Evolutionary conservation across 495 filamentous ascomycete species (phyloP), one percentile per base, ranked within the genome.

Genomic region (Podospora tetraspora): DNA sequence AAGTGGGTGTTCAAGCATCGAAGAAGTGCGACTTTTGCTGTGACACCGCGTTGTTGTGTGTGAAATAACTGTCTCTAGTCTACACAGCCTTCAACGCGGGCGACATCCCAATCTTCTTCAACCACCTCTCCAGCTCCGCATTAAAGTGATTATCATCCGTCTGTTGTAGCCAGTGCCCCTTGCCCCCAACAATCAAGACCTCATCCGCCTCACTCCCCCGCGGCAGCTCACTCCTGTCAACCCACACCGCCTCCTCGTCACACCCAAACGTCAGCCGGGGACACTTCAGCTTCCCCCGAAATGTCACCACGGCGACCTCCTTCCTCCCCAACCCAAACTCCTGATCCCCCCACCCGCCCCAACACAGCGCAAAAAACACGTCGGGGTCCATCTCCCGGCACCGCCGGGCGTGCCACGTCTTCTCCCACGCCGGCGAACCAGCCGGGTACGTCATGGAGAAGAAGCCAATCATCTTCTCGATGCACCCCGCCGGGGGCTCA

Each of bases 151-250:
- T 58, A 27, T 22, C n/a, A 3, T 23, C 58, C 30, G 30, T 52
- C 30, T 66, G 64, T 43, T 66, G 64, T 7, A 66, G 19, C 64
- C 64, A 66, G 56, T 66, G 64, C 58, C 64, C 64, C 64, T 66
- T 61, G 11, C 64, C 64, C 32, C 43, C 64, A 29, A 60, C 52
- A 10, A 66, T 3, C 24, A 61, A 22, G n/a, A 24, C n/a, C 58
- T 66, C 65, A 61, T 66, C 65, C 25, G 32, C 21, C n/a, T 61
- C 58, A n/a, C 32, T 52, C 21, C 57, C 65, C 58, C 24, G 22
- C 12, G 57, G 57, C 65, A 66, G 11, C 65, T 43, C 65, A 1
- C 43, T 34, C 34, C 22, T 4, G 24, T 66, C 65, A 4, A 52
- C 65, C 12, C 12, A 4, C 23, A 66, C 57, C 10, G 57, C 64